These are phyloP conservation scores for Lippia alba DNA, from an alignment of 305 asterid species.

Conservation along the genomic window DNA sequence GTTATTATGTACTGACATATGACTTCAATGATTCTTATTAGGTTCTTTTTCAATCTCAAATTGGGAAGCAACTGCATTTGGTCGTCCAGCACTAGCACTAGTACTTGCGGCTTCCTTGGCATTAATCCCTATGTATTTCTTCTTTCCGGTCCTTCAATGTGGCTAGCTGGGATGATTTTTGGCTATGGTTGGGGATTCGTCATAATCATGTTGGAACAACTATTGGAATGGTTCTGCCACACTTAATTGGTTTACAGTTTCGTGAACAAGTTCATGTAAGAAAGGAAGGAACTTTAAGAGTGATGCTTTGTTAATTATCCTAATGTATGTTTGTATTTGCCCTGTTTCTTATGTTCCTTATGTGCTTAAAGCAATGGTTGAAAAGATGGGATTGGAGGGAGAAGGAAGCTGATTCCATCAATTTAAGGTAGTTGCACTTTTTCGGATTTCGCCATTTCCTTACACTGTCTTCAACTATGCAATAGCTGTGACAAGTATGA, in stretches of 20 bases:
- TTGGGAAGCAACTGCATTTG: slow-evolving; percentile 85
- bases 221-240: slow-evolving; percentile 73
- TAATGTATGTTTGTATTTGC: neutral
- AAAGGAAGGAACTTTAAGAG: neutral
- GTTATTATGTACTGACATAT: slow-evolving; percentile 16
- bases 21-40: slow-evolving; percentile 35
- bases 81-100: slow-evolving; percentile 70
- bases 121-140: slow-evolving; percentile 63
- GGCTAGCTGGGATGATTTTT: slow-evolving; percentile 88
- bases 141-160: slow-evolving; percentile 88
- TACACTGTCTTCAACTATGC: slow-evolving; percentile 82
- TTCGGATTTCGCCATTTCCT: slow-evolving; percentile 76
- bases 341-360: slow-evolving; percentile 3
- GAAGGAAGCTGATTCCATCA: slow-evolving; percentile 85
- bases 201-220: slow-evolving; percentile 82
- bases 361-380: slow-evolving; percentile 68
- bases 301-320: neutral
- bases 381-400: slow-evolving; percentile 81
- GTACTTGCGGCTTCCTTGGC: slow-evolving; percentile 79
- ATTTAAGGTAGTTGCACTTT: slow-evolving; percentile 70
- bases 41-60: slow-evolving; percentile 59
- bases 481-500: slow-evolving; percentile 71
- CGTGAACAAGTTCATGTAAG: slow-evolving; percentile 74
- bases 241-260: slow-evolving; percentile 63
- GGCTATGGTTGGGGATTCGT: slow-evolving; percentile 81